phyloP scores from a whole-genome alignment of 2,329 filamentous ascomycete genomes.

The Xylaria sp. region DNA sequence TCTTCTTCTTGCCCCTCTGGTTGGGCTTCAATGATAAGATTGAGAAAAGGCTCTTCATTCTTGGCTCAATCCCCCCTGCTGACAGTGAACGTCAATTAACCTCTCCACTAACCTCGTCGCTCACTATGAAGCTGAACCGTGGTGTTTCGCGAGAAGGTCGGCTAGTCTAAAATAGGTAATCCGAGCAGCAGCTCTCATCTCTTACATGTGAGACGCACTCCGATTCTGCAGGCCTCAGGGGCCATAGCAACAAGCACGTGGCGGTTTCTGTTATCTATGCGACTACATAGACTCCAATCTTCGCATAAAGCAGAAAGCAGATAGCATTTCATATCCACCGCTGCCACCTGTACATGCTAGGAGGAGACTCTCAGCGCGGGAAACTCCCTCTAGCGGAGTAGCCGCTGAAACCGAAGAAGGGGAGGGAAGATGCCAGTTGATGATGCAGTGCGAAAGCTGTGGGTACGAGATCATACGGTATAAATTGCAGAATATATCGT shows the following conservation, averaged over 20 bases:
- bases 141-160: conserved; percentile 8
- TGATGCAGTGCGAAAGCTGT: not conserved
- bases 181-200: conserved; percentile 14
- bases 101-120: not conserved
- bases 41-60: conserved; percentile 14
- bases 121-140: conserved; percentile 15
- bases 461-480: not conserved
- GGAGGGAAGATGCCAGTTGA: not conserved
- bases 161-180: conserved; percentile 31
- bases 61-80: conserved; percentile 4
- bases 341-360: not conserved
- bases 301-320: not conserved
- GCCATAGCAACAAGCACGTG: not conserved
- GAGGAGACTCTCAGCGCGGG: not conserved
- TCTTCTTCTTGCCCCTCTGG: conserved; percentile 1
- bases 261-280: not conserved
- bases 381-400: not conserved
- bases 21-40: conserved; percentile 34
- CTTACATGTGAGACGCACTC: not conserved
- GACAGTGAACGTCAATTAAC: conserved; percentile 15
- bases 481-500: not conserved
- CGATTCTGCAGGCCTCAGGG: not conserved
- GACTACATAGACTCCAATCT: not conserved
- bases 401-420: not conserved
- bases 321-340: not conserved